Percentiles rank a stretch among this genome's conserved stretches.
phyloP scores from a whole-genome alignment of 768 basidiomycete genomes.

The Leucocoprinus leucothites region DNA sequence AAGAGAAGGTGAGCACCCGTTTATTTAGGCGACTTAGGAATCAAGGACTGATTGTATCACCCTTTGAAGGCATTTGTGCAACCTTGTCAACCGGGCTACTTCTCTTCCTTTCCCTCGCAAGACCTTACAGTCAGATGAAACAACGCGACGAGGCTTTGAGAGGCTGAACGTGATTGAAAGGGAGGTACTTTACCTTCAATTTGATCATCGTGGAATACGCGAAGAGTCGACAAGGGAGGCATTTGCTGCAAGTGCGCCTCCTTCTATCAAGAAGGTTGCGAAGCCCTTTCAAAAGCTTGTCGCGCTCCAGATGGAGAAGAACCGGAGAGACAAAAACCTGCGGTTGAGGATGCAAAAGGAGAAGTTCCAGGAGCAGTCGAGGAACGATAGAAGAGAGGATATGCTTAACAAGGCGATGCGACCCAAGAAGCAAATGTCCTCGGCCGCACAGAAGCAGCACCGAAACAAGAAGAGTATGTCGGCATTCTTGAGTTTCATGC shows the following conservation, averaged over 20 bases:
- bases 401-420: slow-evolving; percentile 75
- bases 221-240: slow-evolving; percentile 75
- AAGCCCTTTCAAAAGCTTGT: slow-evolving; percentile 70
- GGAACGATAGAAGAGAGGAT: slow-evolving; percentile 72
- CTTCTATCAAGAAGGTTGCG: slow-evolving; percentile 49
- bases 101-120: slow-evolving; percentile 40
- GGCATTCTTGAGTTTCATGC: slow-evolving; percentile 81
- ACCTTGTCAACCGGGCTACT: slow-evolving; percentile 56
- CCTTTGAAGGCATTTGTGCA: slow-evolving; percentile 56
- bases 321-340: slow-evolving; percentile 68
- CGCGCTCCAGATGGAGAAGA: slow-evolving; percentile 73
- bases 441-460: slow-evolving; percentile 63
- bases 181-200: slow-evolving; percentile 56
- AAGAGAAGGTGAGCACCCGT: slow-evolving; percentile 61
- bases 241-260: slow-evolving; percentile 33
- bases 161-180: slow-evolving; percentile 74
- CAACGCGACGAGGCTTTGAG: slow-evolving; percentile 67
- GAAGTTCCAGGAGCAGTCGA: slow-evolving; percentile 71
- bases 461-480: slow-evolving; percentile 89
- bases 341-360: slow-evolving; percentile 71
- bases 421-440: slow-evolving; percentile 42
- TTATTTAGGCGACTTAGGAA: neutral
- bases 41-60: slow-evolving; percentile 9
- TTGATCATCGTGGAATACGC: slow-evolving; percentile 69
- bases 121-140: slow-evolving; percentile 48